A percentile compares a stretch with the other conserved stretches of the same genome.
Conservation (phyloP, 805 yeast genomes). For the Lipomyces chichibuensis region DNA sequence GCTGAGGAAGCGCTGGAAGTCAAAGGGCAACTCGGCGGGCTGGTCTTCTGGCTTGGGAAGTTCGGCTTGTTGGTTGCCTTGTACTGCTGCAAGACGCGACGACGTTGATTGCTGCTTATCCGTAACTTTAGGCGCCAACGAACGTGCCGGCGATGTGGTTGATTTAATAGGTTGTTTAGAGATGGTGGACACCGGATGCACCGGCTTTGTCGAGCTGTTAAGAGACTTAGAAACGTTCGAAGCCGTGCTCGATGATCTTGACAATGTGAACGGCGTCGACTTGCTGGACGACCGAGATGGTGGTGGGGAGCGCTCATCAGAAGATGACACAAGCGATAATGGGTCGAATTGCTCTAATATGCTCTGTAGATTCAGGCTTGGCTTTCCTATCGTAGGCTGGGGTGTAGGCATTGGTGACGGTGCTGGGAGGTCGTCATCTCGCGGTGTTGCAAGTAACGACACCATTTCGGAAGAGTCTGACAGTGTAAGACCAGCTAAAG, state of each 20-base stretch:
- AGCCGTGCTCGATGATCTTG: constrained; percentile 15
- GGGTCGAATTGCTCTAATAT: constrained; percentile 41
- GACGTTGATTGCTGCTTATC: not conserved
- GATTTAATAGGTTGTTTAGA: not conserved
- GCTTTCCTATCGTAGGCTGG: constrained; percentile 27
- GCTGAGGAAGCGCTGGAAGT: constrained; percentile 77
- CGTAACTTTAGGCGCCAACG: not conserved
- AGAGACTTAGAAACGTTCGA: constrained; percentile 9
- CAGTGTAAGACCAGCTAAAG: not conserved
- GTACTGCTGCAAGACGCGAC: not conserved
- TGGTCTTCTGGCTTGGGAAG: constrained; percentile 39
- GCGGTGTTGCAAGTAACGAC: constrained; percentile 11
- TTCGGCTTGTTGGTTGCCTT: constrained; percentile 6
- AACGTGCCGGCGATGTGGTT: not conserved
- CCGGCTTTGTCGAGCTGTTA: not conserved
- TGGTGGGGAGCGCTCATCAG: constrained; percentile 16
- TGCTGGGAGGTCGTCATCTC: not conserved
- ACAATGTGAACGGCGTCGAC: not conserved
- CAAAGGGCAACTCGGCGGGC: constrained; percentile 55
- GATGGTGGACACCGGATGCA: not conserved
- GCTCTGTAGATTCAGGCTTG: constrained; percentile 29
- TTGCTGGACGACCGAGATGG: constrained; percentile 3
- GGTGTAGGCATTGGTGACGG: constrained; percentile 29
- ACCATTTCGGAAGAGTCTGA: constrained; percentile 16
- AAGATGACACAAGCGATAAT: constrained; percentile 24